phyloP scores from a whole-genome alignment of 805 yeast genomes.

The Wickerhamiella lipophila region DNA sequence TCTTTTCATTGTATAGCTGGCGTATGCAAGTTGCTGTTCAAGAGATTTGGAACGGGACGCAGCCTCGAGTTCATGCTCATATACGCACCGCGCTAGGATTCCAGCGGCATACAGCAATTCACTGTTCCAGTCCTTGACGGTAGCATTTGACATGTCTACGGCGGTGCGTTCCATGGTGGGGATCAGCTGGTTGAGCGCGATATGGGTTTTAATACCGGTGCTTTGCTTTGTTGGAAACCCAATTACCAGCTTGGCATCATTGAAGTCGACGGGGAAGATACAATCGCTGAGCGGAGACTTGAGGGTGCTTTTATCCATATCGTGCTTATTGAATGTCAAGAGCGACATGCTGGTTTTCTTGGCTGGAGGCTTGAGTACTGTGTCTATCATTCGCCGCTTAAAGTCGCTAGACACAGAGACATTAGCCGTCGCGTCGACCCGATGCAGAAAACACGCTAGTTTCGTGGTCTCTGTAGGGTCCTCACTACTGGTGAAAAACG shows the following conservation, averaged over 20 bases:
- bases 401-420: slow-evolving; percentile 26
- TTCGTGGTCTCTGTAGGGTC: slow-evolving; percentile 27
- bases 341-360: slow-evolving; percentile 27
- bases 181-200: slow-evolving; percentile 30
- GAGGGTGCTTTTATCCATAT: slow-evolving; percentile 24
- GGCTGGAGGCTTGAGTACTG: slow-evolving; percentile 33
- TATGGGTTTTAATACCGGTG: slow-evolving; percentile 29
- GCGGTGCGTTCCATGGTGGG: slow-evolving; percentile 36
- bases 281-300: slow-evolving; percentile 28
- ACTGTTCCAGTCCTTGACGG: slow-evolving; percentile 32
- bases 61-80: slow-evolving; percentile 26
- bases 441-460: slow-evolving; percentile 23
- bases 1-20: slow-evolving; percentile 22
- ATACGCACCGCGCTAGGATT: slow-evolving; percentile 27
- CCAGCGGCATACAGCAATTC: slow-evolving; percentile 32
- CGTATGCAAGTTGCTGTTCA: slow-evolving; percentile 15
- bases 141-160: slow-evolving; percentile 31
- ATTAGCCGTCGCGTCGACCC: slow-evolving; percentile 26
- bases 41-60: slow-evolving; percentile 4
- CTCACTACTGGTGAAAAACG: slow-evolving; percentile 23
- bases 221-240: slow-evolving; percentile 34
- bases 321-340: slow-evolving; percentile 23
- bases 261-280: slow-evolving; percentile 27
- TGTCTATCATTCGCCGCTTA: slow-evolving; percentile 26
- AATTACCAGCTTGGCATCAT: slow-evolving; percentile 31